Percentiles rank a stretch among this genome's conserved stretches.
Conservation (phyloP, 257 asterid species). For the Nicotiana otophora region DNA sequence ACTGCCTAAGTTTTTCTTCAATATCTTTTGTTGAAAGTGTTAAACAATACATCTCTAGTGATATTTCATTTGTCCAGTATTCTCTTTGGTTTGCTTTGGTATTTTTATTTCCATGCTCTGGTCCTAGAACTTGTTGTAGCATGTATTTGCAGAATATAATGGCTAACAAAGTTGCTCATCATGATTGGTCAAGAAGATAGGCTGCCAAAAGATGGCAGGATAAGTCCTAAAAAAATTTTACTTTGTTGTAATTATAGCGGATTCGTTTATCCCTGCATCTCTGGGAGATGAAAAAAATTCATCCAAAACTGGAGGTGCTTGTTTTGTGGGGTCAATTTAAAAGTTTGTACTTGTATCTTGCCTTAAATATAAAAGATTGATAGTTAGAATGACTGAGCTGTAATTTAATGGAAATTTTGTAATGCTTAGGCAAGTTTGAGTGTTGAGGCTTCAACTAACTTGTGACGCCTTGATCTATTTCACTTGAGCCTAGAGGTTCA, state of each 20-base stretch:
- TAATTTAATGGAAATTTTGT: too few relatives aligned
- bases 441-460: too few relatives aligned
- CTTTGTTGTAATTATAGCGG: neutral
- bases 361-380: too few relatives aligned
- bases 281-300: neutral
- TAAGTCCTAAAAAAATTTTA: neutral
- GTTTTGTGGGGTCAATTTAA: neutral
- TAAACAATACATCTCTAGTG: neutral
- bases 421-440: too few relatives aligned
- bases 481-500: too few relatives aligned
- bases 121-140: neutral
- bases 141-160: neutral
- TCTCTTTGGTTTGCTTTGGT: neutral
- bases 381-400: too few relatives aligned
- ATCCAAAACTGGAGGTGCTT: neutral
- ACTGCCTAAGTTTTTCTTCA: neutral
- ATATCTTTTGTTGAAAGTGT: neutral
- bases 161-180: neutral
- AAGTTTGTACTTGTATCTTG: too few relatives aligned
- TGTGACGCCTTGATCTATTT: too few relatives aligned
- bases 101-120: neutral
- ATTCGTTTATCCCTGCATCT: neutral
- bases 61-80: neutral
- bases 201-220: neutral
- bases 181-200: neutral